Percentiles rank a stretch among this genome's conserved stretches.
Evolutionary conservation across 371 early-diverging fungal species (phyloP).

Genomic region (Fennellomyces sp.): DNA sequence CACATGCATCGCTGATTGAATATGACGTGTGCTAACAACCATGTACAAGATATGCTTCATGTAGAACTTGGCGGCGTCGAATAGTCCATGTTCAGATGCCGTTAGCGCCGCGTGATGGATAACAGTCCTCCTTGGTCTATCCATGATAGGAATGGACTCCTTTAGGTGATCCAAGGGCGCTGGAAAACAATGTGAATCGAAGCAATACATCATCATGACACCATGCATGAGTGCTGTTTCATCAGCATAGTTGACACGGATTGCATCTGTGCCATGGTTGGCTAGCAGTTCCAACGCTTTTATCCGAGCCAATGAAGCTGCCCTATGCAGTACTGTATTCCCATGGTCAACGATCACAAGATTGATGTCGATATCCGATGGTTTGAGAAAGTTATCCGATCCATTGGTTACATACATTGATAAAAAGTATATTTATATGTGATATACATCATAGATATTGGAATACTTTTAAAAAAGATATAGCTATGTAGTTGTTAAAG

Average conservation of each 20-base stretch:
- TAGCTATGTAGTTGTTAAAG: too few relatives aligned
- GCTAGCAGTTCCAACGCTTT: constrained; percentile 68
- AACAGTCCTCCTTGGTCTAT: constrained; percentile 75
- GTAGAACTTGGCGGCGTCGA: constrained; percentile 74
- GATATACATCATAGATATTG: too few relatives aligned
- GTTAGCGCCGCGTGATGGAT: constrained; percentile 88
- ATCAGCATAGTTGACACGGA: constrained; percentile 68
- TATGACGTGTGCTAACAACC: background rate
- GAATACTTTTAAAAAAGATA: too few relatives aligned
- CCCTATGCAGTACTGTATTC: constrained; percentile 86
- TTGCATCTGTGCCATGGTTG: constrained; percentile 66
- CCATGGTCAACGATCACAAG: constrained; percentile 82
- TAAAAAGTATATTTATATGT: too few relatives aligned
- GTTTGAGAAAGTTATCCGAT: constrained; percentile 58
- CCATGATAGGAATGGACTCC: constrained; percentile 64
- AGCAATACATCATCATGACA: constrained; percentile 84
- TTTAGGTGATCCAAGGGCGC: constrained; percentile 71
- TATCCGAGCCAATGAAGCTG: constrained; percentile 78
- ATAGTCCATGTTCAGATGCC: constrained; percentile 61
- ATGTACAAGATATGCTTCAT: constrained; percentile 45
- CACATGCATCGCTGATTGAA: background rate
- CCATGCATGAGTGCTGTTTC: constrained; percentile 87
- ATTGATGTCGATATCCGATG: constrained; percentile 63
- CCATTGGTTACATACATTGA: too few relatives aligned
- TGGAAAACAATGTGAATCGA: constrained; percentile 78